phyloP scores from a whole-genome alignment of 2,329 filamentous ascomycete species.

The Grosmannia clavigera region DNA sequence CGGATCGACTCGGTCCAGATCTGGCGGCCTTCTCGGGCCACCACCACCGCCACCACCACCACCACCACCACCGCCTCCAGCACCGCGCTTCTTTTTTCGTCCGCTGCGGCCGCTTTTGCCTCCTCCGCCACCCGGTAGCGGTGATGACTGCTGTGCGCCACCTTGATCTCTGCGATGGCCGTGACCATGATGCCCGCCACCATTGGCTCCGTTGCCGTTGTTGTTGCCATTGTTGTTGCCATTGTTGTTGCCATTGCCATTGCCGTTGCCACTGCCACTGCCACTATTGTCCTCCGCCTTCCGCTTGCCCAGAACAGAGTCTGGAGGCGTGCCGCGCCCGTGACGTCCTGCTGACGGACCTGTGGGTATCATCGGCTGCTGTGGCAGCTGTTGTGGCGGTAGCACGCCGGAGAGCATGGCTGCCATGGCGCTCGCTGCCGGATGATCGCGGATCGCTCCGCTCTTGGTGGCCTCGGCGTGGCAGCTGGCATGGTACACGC shows the following conservation, averaged over 20 bases:
- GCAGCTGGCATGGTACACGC: conserved; percentile 84
- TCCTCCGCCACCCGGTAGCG: background rate
- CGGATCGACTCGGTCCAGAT: conserved; percentile 13
- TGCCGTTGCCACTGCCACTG: background rate
- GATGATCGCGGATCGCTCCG: conserved; percentile 24
- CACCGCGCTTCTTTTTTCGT: conserved; percentile 13
- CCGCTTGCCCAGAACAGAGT: conserved; percentile 11
- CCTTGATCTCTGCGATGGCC: too few species aligned
- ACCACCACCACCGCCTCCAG: conserved; percentile 5
- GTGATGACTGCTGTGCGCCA: background rate
- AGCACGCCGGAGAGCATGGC: conserved; percentile 5
- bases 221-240: background rate
- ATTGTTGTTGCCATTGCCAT: background rate
- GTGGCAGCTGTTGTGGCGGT: conserved; percentile 10
- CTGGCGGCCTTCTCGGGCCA: conserved; percentile 7
- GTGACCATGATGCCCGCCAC: too few species aligned
- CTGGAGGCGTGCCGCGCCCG: conserved; percentile 5
- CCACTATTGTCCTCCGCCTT: conserved; percentile 7
- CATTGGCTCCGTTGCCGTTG: background rate
- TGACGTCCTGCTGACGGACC: background rate
- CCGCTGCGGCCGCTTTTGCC: conserved; percentile 1
- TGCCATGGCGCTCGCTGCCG: conserved; percentile 9
- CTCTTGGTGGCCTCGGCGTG: conserved; percentile 70
- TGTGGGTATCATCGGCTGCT: background rate
- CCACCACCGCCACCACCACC: background rate